These are phyloP conservation scores for Microbotryum intermedium DNA, from an alignment of 1,284 basidiomycete species.

Conservation along the genomic window DNA sequence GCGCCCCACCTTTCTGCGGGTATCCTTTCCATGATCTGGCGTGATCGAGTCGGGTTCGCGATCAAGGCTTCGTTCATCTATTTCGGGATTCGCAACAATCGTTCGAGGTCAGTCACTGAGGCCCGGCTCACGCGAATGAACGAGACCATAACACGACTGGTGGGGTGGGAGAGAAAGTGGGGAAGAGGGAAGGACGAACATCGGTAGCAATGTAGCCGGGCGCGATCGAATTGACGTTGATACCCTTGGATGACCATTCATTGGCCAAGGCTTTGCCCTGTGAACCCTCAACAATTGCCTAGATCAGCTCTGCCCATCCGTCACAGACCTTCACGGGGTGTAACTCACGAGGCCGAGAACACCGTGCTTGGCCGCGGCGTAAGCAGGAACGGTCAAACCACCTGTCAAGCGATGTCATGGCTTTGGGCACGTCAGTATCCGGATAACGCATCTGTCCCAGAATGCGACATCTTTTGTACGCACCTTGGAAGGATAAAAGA, in stretches of 20 bases:
- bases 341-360: constrained; percentile 41
- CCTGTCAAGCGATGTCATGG: neutral
- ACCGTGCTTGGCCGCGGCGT: constrained; percentile 79
- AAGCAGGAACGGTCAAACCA: constrained; percentile 75
- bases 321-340: neutral
- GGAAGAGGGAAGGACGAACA: constrained; percentile 45
- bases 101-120: too few relatives aligned
- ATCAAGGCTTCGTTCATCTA: constrained; percentile 60
- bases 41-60: constrained; percentile 60
- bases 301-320: too few relatives aligned
- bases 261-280: constrained; percentile 44
- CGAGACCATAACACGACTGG: too few relatives aligned
- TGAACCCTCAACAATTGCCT: neutral
- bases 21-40: constrained; percentile 85
- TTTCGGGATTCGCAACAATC: neutral
- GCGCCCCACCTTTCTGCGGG: constrained; percentile 85
- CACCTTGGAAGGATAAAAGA: constrained; percentile 64
- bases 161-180: too few relatives aligned
- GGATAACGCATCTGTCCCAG: too few relatives aligned
- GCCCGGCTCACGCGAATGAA: too few relatives aligned
- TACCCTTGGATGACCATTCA: constrained; percentile 70
- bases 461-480: neutral
- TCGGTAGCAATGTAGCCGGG: constrained; percentile 90
- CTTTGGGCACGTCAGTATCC: too few relatives aligned
- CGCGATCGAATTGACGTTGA: constrained; percentile 81